Conservation (phyloP, 2,329 filamentous ascomycete species). For the Beauveria asiatica region DNA sequence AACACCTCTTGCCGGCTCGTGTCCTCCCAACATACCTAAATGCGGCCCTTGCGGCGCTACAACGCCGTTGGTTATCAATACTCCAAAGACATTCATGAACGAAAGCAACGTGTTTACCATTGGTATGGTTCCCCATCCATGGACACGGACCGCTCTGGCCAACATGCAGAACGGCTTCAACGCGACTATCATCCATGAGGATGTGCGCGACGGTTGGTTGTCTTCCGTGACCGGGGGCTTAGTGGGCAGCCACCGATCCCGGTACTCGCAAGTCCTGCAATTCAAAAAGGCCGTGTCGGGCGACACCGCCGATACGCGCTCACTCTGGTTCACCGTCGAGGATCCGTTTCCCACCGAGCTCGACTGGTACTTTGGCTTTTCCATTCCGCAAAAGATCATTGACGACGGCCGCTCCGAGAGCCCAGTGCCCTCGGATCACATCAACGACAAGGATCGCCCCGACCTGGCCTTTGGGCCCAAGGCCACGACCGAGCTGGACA, state of each 20-base stretch:
- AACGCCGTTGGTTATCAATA: slow-evolving; percentile 57
- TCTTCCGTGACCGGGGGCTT: slow-evolving; percentile 60
- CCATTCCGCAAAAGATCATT: slow-evolving; percentile 52
- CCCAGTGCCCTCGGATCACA: slow-evolving; percentile 19
- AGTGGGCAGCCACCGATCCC: slow-evolving; percentile 51
- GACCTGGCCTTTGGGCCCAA: slow-evolving; percentile 40
- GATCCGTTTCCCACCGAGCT: slow-evolving; percentile 57
- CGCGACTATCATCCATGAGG: slow-evolving; percentile 56
- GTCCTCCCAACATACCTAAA: slow-evolving; percentile 69
- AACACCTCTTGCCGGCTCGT: slow-evolving; percentile 65
- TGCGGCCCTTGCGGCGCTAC: slow-evolving; percentile 64
- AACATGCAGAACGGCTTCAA: slow-evolving; percentile 54
- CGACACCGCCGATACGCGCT: slow-evolving; percentile 51
- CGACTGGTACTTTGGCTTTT: slow-evolving; percentile 86
- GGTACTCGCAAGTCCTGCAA: slow-evolving; percentile 56
- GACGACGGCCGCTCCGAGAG: slow-evolving; percentile 26
- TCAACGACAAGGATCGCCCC: slow-evolving; percentile 10
- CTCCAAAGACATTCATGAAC: slow-evolving; percentile 62
- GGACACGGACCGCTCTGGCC: slow-evolving; percentile 65
- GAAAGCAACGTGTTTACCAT: slow-evolving; percentile 68
- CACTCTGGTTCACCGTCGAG: slow-evolving; percentile 76
- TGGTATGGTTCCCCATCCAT: slow-evolving; percentile 83
- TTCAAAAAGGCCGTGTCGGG: slow-evolving; percentile 79
- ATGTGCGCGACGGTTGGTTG: slow-evolving; percentile 73
- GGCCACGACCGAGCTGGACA: slow-evolving; percentile 39